Evolutionary conservation across 164 flowering plant genomes (phyloP), one percentile per base, ranked within the genome.

Genomic region (Hamamelis virginiana): DNA sequence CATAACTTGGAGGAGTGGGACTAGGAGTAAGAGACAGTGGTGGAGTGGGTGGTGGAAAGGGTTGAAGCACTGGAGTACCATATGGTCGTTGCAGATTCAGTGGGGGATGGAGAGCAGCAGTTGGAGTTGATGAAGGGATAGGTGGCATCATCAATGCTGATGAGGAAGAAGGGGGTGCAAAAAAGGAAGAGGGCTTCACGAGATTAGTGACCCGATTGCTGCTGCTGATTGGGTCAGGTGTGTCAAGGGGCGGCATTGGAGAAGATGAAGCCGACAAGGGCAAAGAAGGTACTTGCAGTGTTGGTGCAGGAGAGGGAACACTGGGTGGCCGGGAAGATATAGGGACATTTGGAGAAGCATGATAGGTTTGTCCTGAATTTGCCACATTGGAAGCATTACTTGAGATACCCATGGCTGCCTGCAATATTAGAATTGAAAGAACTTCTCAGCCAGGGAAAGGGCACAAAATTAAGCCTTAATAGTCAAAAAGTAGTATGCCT

Each of bases 1-100:
- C 72, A 70, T 63, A 62, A 69, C 47, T 69, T 52, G 75, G 70
- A 26, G 77, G 61, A 68, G 70, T 14, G 23, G 73, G 41, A 46
- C 48, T 43, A 57, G 83, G 82, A 46, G 87, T 73, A 28, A 78
- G 83, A 66, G 88, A 81, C n/a, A 78, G 66, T 22, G 86, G 80
- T 21, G 86, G 84, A 9, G 77, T 70, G 5, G 89, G 88, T 16
- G 87, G 91, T 25, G 86, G 89, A 53, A 84, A 82, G 18, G 85
- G 87, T 72, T 80, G 86, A 59, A 83, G 85, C 73, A 82, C 1
- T 65, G 87, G 89, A 25, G 82, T 70, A 38, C 88, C 85, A 71
- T 78, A 75, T 14, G 83, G 83, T 19, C 74, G 80, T 69, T 81
- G 89, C 48, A 71, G 59, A 73, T 48, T 81, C 23, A 72, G 55